Base-by-base conservation (phyloP, 2,329 filamentous ascomycete genomes). In the Calonectria honghensis region DNA sequence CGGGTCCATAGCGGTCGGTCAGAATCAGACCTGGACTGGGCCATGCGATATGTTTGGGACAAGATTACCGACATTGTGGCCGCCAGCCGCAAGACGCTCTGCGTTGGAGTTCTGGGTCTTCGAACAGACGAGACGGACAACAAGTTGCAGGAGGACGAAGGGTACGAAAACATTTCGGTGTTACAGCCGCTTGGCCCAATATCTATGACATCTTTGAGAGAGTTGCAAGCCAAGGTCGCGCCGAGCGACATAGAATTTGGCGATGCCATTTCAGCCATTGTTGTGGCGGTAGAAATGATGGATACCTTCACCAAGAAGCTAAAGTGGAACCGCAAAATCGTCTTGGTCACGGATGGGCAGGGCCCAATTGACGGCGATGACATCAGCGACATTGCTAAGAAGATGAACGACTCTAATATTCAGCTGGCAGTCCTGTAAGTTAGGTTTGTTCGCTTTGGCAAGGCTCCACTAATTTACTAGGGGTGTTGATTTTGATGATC, bases 11-110 rank as follows among this genome's bases (percentile, higher is more conserved):
- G 91, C 86, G 95, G 94, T 32, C 92, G 97, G 78, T 83, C 88
- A 27, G 91, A 96, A 83, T 94, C 94, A 4, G 94, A 98, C 83
- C 90, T 99, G 24, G 95, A 98, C 75, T 99, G 94, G 92, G 91
- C 92, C 63, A 93, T 98, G 92, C 92, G 92, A 76, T 99, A 98
- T 85, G 91, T 98, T 65, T 99, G 96, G 96, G 96, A 98, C 88
- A 97, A 95, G 83, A 91, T 93, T 52, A 92, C 91, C 29, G 93
- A 93, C 82, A 93, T 92, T 4, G 93, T 93, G 14, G 91, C 93
- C 6, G 89, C 92, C 0, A 93, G 91, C 48, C 90, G 93, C 48
- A 93, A 91, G 82, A 93, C 91, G 2, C 91, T 93, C 86, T 92
- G 92, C 10, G 93, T 94, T 77, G 91, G 95, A n/a, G 93, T 98